These are phyloP conservation scores for Austroboletus eburneus DNA, from an alignment of 768 basidiomycete species.

Conservation along the genomic window DNA sequence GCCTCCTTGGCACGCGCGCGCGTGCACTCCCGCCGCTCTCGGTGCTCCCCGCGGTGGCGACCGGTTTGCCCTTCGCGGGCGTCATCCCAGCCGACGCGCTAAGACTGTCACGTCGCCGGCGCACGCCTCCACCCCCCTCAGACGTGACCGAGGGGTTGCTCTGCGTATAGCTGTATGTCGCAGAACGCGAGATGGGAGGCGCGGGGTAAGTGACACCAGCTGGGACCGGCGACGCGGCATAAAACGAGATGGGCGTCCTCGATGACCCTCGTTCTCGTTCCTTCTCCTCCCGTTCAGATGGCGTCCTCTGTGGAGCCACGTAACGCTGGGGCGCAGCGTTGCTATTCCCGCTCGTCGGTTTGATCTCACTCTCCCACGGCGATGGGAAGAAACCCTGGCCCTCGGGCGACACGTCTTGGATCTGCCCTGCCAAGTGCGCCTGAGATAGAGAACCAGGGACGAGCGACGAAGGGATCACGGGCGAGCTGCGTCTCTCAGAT, in stretches of 20 bases:
- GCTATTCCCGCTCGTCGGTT: neutral
- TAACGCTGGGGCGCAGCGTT: conserved; percentile 8
- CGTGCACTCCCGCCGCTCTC: conserved; percentile 5
- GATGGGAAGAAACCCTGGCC: conserved; percentile 11
- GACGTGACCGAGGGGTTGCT: conserved; percentile 19
- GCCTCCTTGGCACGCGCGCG: conserved; percentile 13
- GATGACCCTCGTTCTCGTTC: conserved; percentile 12
- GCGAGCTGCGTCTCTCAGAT: conserved; percentile 9
- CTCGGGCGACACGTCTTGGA: conserved; percentile 14
- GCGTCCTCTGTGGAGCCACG: conserved; percentile 6
- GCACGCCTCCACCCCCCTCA: conserved; percentile 22
- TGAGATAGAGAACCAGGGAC: conserved; percentile 4
- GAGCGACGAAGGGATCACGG: conserved; percentile 15
- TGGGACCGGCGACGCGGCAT: conserved; percentile 25
- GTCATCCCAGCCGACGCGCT: conserved; percentile 26
- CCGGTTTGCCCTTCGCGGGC: conserved; percentile 12
- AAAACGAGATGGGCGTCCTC: conserved; percentile 21
- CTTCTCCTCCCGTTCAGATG: conserved; percentile 13
- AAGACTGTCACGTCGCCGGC: conserved; percentile 21
- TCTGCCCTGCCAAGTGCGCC: conserved; percentile 9
- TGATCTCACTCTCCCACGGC: neutral
- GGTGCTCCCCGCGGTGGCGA: conserved; percentile 10
- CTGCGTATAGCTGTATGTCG: conserved; percentile 3
- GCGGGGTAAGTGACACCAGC: conserved; percentile 23
- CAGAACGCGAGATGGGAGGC: conserved; percentile 27